phyloP scores from a whole-genome alignment of 768 basidiomycete species.

The Collybia nuda region DNA sequence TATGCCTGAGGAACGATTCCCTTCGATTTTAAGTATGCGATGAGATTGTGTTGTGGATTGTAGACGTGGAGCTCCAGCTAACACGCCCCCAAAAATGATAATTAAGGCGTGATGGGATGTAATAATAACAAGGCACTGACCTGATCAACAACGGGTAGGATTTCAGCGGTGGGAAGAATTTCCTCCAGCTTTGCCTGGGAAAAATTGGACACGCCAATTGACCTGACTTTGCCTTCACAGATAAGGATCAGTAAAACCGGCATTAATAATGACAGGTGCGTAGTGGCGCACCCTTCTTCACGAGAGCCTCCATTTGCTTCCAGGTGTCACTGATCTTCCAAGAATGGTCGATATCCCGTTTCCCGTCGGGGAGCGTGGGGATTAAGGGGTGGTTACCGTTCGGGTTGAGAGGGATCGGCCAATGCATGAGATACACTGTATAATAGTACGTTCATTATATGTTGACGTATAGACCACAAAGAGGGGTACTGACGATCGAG shows the following conservation, averaged over 20 bases:
- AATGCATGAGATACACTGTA: constrained; percentile 70
- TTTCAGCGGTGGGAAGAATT: constrained; percentile 63
- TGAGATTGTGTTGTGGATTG: constrained; percentile 71
- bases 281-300: constrained; percentile 51
- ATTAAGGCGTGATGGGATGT: too few relatives aligned
- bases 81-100: background rate
- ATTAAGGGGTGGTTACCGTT: constrained; percentile 62
- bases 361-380: constrained; percentile 61
- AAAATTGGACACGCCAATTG: constrained; percentile 79
- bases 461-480: constrained; percentile 13
- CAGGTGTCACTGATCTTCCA: constrained; percentile 77
- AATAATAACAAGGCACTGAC: constrained; percentile 24
- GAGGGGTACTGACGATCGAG: constrained; percentile 61
- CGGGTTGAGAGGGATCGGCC: constrained; percentile 77
- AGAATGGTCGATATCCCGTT: constrained; percentile 63
- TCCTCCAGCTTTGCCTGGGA: constrained; percentile 67
- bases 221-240: constrained; percentile 57
- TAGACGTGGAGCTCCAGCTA: constrained; percentile 75
- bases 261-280: background rate
- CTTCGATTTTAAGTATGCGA: constrained; percentile 61
- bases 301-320: constrained; percentile 78
- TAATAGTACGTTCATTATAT: constrained; percentile 9
- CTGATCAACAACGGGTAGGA: constrained; percentile 76
- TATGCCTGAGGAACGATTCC: constrained; percentile 76
- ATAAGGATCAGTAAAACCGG: constrained; percentile 5